phyloP scores from a whole-genome alignment of 805 yeast species.

The Priceomyces fermenticarens region DNA sequence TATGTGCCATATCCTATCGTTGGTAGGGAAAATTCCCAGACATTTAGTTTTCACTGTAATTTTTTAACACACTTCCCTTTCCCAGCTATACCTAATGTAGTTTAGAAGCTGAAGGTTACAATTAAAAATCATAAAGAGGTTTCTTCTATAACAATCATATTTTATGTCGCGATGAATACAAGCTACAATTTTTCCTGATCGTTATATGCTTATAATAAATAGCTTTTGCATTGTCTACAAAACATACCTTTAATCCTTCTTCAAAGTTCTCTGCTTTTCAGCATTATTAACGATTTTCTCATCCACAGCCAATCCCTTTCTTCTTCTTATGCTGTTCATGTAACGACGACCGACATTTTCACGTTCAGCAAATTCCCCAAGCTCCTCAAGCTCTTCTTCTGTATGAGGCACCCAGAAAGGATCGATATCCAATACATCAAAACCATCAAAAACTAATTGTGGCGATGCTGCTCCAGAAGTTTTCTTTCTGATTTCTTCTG shows the following conservation, averaged over 20 bases:
- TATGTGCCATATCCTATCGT: too few species aligned
- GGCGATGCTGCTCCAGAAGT: conserved; percentile 98
- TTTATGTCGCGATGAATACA: too few species aligned
- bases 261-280: conserved; percentile 88
- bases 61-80: too few species aligned
- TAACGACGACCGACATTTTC: conserved; percentile 88
- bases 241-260: conserved; percentile 47
- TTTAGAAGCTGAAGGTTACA: too few species aligned
- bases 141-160: too few species aligned
- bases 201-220: too few species aligned
- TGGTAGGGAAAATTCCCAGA: too few species aligned
- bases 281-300: conserved; percentile 90
- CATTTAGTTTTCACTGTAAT: too few species aligned
- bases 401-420: conserved; percentile 99
- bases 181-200: too few species aligned
- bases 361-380: conserved; percentile 89
- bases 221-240: too few species aligned
- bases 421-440: conserved; percentile 80
- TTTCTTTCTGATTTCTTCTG: conserved; percentile 88
- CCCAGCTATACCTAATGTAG: too few species aligned
- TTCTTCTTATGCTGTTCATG: conserved; percentile 74
- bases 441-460: conserved; percentile 87
- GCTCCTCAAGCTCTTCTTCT: conserved; percentile 89
- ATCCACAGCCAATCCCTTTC: conserved; percentile 87
- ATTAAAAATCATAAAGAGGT: too few species aligned